Conservation (phyloP, 306 rosid species). For the Fragaria ananassa region DNA sequence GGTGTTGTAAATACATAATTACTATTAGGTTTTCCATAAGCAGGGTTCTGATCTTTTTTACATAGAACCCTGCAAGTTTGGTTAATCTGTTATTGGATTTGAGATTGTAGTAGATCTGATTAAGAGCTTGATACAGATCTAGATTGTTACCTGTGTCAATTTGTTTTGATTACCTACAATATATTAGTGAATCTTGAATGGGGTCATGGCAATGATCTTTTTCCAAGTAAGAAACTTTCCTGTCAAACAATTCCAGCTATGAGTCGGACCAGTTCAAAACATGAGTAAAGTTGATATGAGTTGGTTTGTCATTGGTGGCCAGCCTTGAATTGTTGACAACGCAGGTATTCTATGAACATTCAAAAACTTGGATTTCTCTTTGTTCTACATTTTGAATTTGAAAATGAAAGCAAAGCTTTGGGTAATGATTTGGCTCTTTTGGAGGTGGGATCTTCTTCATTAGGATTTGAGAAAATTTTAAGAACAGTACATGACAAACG, state of each 20-base stretch:
- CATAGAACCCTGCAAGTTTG: constrained; percentile 21
- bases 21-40: constrained; percentile 22
- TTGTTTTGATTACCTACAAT: not conserved
- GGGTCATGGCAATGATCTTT: not conserved
- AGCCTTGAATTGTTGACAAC: constrained; percentile 11
- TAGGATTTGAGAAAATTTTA: too few relatives aligned
- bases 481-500: too few relatives aligned
- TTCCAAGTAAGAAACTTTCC: not conserved
- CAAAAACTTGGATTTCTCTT: not conserved
- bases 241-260: not conserved
- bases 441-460: not conserved
- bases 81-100: constrained; percentile 17
- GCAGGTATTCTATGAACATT: not conserved
- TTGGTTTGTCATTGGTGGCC: not conserved
- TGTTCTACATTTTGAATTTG: not conserved
- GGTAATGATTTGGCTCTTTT: not conserved
- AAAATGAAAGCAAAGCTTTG: not conserved
- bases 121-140: constrained; percentile 14
- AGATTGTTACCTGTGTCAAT: not conserved
- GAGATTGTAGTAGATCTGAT: constrained; percentile 17
- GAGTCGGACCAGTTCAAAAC: not conserved
- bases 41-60: constrained; percentile 26
- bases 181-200: not conserved
- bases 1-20: not conserved
- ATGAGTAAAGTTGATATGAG: too few relatives aligned